These are phyloP conservation scores for Pyrus hybrid DNA, from an alignment of 331 rosid species.

Conservation along the genomic window DNA sequence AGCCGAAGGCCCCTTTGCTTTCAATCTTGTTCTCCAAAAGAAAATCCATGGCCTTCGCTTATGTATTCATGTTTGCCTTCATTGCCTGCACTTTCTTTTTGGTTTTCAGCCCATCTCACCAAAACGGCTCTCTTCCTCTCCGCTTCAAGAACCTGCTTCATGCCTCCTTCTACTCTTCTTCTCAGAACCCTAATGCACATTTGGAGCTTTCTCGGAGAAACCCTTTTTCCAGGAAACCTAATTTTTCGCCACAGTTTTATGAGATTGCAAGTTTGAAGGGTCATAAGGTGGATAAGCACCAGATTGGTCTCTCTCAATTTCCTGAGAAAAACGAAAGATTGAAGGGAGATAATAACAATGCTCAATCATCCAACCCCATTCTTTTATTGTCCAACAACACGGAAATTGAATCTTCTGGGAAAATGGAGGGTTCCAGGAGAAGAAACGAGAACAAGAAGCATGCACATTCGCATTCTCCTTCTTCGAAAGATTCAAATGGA, in stretches of 20 bases:
- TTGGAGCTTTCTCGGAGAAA: constrained; percentile 6
- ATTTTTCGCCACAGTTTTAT: neutral
- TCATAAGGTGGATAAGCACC: neutral
- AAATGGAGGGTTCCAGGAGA: neutral
- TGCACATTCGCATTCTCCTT: neutral
- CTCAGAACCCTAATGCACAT: constrained; percentile 9
- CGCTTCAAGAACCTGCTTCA: constrained; percentile 33
- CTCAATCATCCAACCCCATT: neutral
- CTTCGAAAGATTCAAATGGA: neutral
- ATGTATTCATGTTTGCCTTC: constrained; percentile 45
- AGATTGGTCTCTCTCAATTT: neutral
- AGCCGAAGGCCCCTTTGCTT: constrained; percentile 21
- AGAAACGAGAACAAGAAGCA: neutral
- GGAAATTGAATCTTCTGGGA: neutral
- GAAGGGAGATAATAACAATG: neutral
- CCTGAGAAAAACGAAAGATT: neutral
- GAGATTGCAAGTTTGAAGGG: neutral
- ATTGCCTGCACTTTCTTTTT: constrained; percentile 51
- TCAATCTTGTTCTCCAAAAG: constrained; percentile 39
- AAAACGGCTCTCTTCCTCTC: constrained; percentile 24
- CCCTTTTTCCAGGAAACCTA: neutral
- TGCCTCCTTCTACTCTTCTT: constrained; percentile 11
- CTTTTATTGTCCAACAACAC: neutral
- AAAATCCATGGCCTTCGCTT: constrained; percentile 41
- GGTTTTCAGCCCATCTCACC: constrained; percentile 46